Evolutionary conservation across 2,329 filamentous ascomycete genomes (phyloP).

Genomic region (Pseudonectria buxi): DNA sequence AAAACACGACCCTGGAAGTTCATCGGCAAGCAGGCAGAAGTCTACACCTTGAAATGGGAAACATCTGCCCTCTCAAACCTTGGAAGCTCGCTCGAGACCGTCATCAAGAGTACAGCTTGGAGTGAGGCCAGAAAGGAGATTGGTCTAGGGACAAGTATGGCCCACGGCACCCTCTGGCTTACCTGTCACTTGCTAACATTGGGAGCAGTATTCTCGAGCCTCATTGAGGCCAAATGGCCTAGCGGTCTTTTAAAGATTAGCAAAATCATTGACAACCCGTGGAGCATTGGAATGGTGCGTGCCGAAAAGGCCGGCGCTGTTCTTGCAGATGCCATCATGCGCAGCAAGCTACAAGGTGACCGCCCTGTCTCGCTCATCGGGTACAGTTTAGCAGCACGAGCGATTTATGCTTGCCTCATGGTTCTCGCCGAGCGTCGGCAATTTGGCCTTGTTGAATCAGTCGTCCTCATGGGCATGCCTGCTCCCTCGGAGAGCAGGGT

Average conservation of each 20-base stretch:
- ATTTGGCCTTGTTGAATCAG: conserved; percentile 82
- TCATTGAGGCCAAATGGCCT: conserved; percentile 58
- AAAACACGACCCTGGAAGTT: conserved; percentile 67
- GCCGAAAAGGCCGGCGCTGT: conserved; percentile 65
- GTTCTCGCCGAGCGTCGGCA: conserved; percentile 71
- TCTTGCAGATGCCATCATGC: conserved; percentile 76
- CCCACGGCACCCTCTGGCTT: neutral
- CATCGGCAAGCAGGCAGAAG: conserved; percentile 65
- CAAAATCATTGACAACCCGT: conserved; percentile 75
- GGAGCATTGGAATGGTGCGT: conserved; percentile 67
- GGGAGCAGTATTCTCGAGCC: conserved; percentile 42
- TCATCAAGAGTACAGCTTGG: conserved; percentile 80
- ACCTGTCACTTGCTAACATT: neutral
- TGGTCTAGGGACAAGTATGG: conserved; percentile 39
- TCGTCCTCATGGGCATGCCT: conserved; percentile 76
- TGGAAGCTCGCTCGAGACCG: conserved; percentile 67
- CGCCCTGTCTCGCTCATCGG: conserved; percentile 74
- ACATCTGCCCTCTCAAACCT: conserved; percentile 69
- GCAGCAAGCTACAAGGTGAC: conserved; percentile 70
- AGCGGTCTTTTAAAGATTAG: conserved; percentile 58
- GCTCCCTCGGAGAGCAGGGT: conserved; percentile 63
- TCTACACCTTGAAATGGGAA: conserved; percentile 82
- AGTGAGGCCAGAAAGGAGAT: conserved; percentile 53
- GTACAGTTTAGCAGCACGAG: conserved; percentile 73
- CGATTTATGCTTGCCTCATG: conserved; percentile 80